Conservation (phyloP, 768 basidiomycete species). For the Tulasnella sp. region DNA sequence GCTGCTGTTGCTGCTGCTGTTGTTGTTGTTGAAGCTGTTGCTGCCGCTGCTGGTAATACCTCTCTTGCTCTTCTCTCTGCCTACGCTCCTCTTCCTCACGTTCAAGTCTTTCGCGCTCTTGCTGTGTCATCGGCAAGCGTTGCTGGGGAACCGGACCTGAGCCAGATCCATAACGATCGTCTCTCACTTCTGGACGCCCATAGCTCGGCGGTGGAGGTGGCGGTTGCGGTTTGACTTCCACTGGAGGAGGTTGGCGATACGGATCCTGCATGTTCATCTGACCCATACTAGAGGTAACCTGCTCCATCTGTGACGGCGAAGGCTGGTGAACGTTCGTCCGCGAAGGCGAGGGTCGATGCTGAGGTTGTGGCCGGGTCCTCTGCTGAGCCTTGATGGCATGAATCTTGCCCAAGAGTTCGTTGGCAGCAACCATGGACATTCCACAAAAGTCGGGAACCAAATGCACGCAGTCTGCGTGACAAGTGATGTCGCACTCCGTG, state of each 20-base stretch:
- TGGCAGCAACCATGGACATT: slow-evolving; percentile 99
- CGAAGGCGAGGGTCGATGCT: slow-evolving; percentile 16
- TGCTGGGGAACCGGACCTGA: neutral
- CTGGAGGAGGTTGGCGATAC: slow-evolving; percentile 4
- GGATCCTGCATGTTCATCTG: slow-evolving; percentile 18
- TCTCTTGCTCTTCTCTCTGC: slow-evolving; percentile 6
- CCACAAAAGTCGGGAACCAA: slow-evolving; percentile 99
- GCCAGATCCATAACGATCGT: neutral
- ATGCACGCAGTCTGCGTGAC: slow-evolving; percentile 95
- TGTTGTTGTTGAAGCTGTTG: neutral
- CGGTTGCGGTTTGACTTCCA: neutral
- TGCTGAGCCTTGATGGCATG: slow-evolving; percentile 65
- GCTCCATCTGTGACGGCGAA: slow-evolving; percentile 13
- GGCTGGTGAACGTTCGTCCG: slow-evolving; percentile 18
- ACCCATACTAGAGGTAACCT: slow-evolving; percentile 17
- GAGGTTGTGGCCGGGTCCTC: slow-evolving; percentile 19
- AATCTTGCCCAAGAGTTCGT: slow-evolving; percentile 80
- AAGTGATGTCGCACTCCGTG: slow-evolving; percentile 92
- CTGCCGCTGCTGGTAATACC: slow-evolving; percentile 12
- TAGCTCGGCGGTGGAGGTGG: neutral
- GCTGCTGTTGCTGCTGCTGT: slow-evolving; percentile 22
- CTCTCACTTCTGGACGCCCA: neutral
- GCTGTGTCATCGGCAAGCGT: slow-evolving; percentile 7
- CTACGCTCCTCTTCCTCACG: slow-evolving; percentile 4
- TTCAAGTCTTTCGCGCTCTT: neutral